Percentiles rank a stretch among this genome's conserved stretches.
Conservation (phyloP, 169 alveolate genomes). For the Hammondia hammondi region DNA sequence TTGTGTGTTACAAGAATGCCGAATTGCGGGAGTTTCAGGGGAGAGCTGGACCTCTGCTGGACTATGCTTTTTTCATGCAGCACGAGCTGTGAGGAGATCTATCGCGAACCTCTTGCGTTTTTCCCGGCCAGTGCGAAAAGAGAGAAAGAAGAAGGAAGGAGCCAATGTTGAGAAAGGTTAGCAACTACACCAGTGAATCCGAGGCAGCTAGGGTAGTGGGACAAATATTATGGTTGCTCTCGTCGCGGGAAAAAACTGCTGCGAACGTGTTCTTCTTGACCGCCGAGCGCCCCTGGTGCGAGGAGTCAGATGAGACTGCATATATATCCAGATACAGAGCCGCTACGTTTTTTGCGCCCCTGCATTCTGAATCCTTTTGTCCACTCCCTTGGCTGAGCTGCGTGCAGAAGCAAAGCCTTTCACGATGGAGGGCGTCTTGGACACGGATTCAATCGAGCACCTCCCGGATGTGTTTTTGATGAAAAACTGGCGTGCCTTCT, state of each 20-base stretch:
- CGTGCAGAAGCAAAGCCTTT: background rate
- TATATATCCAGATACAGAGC: too few relatives aligned
- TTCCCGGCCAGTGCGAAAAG: background rate
- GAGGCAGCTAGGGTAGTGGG: background rate
- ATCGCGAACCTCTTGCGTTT: background rate
- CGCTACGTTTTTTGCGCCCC: too few relatives aligned
- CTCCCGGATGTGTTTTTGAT: background rate
- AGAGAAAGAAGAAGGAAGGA: background rate
- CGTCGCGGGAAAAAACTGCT: too few relatives aligned
- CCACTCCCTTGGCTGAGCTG: background rate
- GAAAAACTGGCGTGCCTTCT: conserved; percentile 11
- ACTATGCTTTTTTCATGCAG: background rate
- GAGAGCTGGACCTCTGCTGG: too few relatives aligned
- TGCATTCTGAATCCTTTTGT: too few relatives aligned
- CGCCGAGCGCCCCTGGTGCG: too few relatives aligned
- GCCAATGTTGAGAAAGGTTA: background rate
- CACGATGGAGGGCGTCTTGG: background rate
- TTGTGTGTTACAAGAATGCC: too few relatives aligned
- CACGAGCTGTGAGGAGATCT: background rate
- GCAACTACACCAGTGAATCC: background rate
- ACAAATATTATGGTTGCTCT: too few relatives aligned
- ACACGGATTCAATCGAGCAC: background rate
- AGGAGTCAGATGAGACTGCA: too few relatives aligned
- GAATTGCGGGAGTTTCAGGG: too few relatives aligned
- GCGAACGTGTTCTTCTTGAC: too few relatives aligned